phyloP scores from a whole-genome alignment of 2,329 filamentous ascomycete species.

The Plenodomus tracheiphilus region DNA sequence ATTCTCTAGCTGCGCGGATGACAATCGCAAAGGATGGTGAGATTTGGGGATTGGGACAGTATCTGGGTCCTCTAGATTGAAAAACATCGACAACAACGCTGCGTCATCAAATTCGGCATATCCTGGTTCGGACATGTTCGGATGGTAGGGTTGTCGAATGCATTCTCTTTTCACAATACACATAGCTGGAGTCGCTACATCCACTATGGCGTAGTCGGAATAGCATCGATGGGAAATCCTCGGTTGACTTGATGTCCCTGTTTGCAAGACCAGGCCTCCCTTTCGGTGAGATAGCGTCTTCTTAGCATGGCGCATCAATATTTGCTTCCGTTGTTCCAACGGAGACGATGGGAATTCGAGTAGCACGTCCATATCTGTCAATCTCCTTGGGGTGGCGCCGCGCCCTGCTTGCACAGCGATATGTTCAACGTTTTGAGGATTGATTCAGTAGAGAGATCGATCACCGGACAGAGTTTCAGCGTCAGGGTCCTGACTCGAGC shows the following conservation, averaged over 20 bases:
- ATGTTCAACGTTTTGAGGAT: neutral
- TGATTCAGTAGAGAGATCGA: neutral
- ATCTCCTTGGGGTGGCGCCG: neutral
- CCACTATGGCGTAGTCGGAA: neutral
- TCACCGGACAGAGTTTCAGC: neutral
- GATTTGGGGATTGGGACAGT: neutral
- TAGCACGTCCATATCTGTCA: neutral
- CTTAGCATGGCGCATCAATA: neutral
- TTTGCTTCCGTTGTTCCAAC: neutral
- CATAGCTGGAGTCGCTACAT: no score
- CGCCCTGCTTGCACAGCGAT: no score
- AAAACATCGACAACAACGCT: neutral
- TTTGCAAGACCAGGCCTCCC: neutral
- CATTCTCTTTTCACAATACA: no score
- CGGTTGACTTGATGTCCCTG: neutral
- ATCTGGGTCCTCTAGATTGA: neutral
- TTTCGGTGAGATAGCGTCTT: neutral
- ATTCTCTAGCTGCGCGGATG: neutral
- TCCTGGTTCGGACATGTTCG: no score
- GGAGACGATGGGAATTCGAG: neutral
- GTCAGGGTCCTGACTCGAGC: conserved; percentile 14
- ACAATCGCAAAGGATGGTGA: neutral
- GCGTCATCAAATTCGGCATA: no score
- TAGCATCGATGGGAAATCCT: neutral
- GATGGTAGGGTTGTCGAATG: no score